Evolutionary conservation across 1,139 yeast genomes (phyloP).

Genomic region (Candida anutae): DNA sequence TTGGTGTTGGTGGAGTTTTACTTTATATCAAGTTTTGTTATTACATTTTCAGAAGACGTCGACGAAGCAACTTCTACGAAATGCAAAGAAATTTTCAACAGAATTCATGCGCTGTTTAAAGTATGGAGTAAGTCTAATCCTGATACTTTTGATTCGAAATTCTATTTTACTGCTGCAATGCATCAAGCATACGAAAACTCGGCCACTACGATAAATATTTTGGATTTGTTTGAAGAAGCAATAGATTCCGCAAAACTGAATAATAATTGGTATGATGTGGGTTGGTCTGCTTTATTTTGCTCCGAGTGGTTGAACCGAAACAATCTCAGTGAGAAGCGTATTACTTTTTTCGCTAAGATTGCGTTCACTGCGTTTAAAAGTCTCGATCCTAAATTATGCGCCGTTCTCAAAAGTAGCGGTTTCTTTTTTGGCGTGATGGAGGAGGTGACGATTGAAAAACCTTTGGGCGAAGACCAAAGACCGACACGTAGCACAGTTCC

Average conservation of each 20-base stretch:
- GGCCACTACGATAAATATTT: conserved; percentile 24
- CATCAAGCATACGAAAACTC: conserved; percentile 10
- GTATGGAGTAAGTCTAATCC: conserved; percentile 31
- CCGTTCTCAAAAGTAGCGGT: conserved; percentile 10
- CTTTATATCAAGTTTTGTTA: neutral
- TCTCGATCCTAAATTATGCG: conserved; percentile 11
- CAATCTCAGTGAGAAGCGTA: conserved; percentile 8
- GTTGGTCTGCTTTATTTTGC: conserved; percentile 37
- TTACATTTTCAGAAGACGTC: neutral
- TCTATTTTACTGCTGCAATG: conserved; percentile 27
- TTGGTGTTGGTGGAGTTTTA: neutral
- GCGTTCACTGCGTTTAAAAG: conserved; percentile 15
- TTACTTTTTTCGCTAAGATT: conserved; percentile 12
- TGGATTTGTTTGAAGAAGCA: conserved; percentile 43
- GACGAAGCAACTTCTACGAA: conserved; percentile 2
- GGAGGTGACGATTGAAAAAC: neutral
- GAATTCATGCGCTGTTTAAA: conserved; percentile 7
- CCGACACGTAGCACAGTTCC: conserved; percentile 1
- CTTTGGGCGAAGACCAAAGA: conserved; percentile 9
- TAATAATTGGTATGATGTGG: conserved; percentile 32
- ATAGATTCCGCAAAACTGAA: conserved; percentile 26
- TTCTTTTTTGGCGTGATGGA: conserved; percentile 12
- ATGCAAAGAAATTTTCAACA: conserved; percentile 7
- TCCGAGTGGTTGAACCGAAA: conserved; percentile 36
- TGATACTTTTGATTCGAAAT: conserved; percentile 27